phyloP scores from a whole-genome alignment of 2,329 filamentous ascomycete species.

The Aspergillus novofumigatus region DNA sequence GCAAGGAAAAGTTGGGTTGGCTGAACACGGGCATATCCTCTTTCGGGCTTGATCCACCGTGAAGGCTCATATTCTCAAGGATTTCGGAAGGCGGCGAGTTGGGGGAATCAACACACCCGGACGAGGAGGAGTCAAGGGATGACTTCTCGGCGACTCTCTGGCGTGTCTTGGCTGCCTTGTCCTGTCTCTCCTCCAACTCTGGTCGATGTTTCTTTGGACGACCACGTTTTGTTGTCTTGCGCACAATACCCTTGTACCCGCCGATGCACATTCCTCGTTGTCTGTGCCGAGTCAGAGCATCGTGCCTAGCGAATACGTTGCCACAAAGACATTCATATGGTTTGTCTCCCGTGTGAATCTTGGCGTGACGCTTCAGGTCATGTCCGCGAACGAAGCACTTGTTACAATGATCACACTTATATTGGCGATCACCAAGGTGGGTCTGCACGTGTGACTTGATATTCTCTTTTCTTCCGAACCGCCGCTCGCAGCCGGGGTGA shows the following conservation, averaged over 20 bases:
- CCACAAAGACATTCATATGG: conserved; percentile 93
- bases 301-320: conserved; percentile 90
- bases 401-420: conserved; percentile 84
- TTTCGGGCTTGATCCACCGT: conserved; percentile 27
- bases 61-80: conserved; percentile 38
- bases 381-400: conserved; percentile 98
- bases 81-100: conserved; percentile 41
- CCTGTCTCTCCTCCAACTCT: conserved; percentile 54
- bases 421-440: conserved; percentile 93
- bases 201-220: conserved; percentile 59
- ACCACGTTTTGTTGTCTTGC: conserved; percentile 64
- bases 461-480: conserved; percentile 96
- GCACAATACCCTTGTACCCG: conserved; percentile 76
- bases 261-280: conserved; percentile 96
- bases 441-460: conserved; percentile 98
- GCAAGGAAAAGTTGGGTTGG: conserved; percentile 30
- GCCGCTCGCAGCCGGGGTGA: conserved; percentile 76
- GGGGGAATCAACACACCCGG: conserved; percentile 36
- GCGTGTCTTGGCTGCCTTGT: conserved; percentile 54
- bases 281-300: conserved; percentile 88
- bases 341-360: conserved; percentile 95
- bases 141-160: conserved; percentile 35
- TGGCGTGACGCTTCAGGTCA: conserved; percentile 93
- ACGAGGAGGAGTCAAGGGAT: conserved; percentile 31
- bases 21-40: conserved; percentile 29